Percentiles rank a stretch among this genome's conserved stretches.
phyloP scores from a whole-genome alignment of 2,329 filamentous ascomycete genomes.

The Emmonsiellopsis sp. region DNA sequence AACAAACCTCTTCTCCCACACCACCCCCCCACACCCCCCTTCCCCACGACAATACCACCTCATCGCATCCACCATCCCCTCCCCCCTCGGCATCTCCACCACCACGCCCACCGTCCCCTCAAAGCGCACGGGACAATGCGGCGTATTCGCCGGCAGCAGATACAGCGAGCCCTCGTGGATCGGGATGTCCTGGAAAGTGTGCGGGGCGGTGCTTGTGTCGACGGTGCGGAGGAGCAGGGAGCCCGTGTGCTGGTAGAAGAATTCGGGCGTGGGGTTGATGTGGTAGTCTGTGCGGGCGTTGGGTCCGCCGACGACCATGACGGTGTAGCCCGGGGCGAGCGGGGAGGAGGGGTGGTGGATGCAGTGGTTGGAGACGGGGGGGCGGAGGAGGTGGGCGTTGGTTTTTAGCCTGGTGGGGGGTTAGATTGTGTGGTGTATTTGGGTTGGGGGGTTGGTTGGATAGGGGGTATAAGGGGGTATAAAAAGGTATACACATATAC shows the following conservation, averaged over 20 bases:
- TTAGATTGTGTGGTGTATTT: background rate
- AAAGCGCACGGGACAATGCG: constrained; percentile 91
- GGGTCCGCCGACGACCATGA: constrained; percentile 85
- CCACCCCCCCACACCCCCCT: constrained; percentile 54
- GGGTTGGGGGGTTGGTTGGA: constrained; percentile 11
- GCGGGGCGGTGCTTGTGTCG: constrained; percentile 47
- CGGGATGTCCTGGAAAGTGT: constrained; percentile 67
- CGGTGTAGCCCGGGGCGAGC: constrained; percentile 89
- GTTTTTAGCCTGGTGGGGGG: constrained; percentile 61
- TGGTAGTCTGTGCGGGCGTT: constrained; percentile 97
- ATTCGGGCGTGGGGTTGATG: constrained; percentile 92
- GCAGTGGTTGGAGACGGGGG: constrained; percentile 95
- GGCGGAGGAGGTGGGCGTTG: constrained; percentile 85
- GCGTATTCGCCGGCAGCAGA: constrained; percentile 84
- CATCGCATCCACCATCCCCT: constrained; percentile 63
- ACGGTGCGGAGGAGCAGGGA: constrained; percentile 91
- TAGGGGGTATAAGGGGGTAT: background rate
- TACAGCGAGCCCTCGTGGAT: constrained; percentile 94
- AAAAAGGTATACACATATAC: background rate
- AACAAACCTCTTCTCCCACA: constrained; percentile 80
- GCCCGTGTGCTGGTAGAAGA: constrained; percentile 95
- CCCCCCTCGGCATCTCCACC: constrained; percentile 72
- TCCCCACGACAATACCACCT: constrained; percentile 92
- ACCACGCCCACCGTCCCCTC: constrained; percentile 90
- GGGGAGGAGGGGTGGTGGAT: constrained; percentile 60